Evolutionary conservation across 2,329 filamentous ascomycete species (phyloP).

Genomic region (Alternaria gaisen): DNA sequence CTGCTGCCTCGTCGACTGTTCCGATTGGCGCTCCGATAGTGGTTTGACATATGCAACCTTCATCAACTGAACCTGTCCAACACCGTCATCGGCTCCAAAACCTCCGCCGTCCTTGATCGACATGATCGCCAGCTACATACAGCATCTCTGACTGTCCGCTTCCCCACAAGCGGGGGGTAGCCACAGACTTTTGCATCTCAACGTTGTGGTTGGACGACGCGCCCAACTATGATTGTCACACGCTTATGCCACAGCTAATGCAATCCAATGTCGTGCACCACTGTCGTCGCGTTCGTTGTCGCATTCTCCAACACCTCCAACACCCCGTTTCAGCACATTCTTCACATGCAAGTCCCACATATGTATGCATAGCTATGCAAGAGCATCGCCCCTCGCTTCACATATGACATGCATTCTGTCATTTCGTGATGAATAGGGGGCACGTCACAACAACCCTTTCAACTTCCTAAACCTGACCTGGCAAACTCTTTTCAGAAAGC

Average conservation of each 20-base stretch:
- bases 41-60: neutral
- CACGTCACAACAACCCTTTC: neutral
- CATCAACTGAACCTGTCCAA: neutral
- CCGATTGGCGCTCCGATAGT: neutral
- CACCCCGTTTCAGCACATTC: neutral
- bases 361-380: too few species aligned
- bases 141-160: neutral
- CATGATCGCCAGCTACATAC: constrained; percentile 4
- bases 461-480: neutral
- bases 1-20: neutral
- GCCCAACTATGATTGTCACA: neutral
- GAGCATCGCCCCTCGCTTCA: too few species aligned
- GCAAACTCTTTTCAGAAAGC: neutral
- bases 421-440: neutral
- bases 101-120: constrained; percentile 1
- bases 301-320: neutral
- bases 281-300: neutral
- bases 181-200: neutral
- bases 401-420: neutral
- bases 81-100: neutral
- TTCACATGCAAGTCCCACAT: neutral
- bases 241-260: constrained; percentile 1
- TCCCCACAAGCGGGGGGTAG: neutral
- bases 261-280: neutral
- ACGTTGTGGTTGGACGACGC: neutral